Base-by-base conservation (phyloP, 345 rosid species). In the Acer saccharum region DNA sequence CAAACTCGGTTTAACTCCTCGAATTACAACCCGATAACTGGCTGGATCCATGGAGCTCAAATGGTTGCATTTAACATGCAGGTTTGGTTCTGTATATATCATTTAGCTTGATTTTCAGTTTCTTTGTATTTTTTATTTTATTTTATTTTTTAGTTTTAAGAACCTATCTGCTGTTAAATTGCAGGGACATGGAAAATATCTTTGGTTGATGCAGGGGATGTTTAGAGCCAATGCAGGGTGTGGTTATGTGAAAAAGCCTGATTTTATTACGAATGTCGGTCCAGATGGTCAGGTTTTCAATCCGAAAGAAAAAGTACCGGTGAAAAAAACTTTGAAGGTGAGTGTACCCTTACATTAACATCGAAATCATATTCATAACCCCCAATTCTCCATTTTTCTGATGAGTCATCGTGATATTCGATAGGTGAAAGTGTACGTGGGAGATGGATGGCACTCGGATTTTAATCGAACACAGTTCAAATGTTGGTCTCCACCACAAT, bases 11-110 rank as follows among this genome's bases (percentile, higher is more conserved):
- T 93, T 72, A 75, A 79, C 58, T 93, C 96, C 50, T 88, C 98
- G 23, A 93, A 91, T 81, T 93, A 88, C 81, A 91, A 88, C 57
- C 96, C 98, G 1, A 76, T 88, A 10, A 81, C 81, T 44, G 90
- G 96, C 68, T 91, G 98, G 98, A 88, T 86, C 81, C 90, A 90
- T 73, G 98, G 98, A 79, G 93, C 93, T 84, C 98, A 91, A 82
- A 93, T 93, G 98, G 92, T 93, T 32, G 98, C 98, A 62, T 90
- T 89, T 64, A 93, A 91, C 82, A 91, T 93, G 98, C 96, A 93
- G 94, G 98, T 93, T 74, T 78, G 62, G 10, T 13, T 52, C 71
- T 25, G 1, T 60, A 39, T 39, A 12, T 20, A 29, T 50, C 16
- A 46, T 25, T 18, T 29, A 7, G 32, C 39, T 7, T 50, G 32